phyloP scores from a whole-genome alignment of 345 rosid species.

The Linum lewisii region DNA sequence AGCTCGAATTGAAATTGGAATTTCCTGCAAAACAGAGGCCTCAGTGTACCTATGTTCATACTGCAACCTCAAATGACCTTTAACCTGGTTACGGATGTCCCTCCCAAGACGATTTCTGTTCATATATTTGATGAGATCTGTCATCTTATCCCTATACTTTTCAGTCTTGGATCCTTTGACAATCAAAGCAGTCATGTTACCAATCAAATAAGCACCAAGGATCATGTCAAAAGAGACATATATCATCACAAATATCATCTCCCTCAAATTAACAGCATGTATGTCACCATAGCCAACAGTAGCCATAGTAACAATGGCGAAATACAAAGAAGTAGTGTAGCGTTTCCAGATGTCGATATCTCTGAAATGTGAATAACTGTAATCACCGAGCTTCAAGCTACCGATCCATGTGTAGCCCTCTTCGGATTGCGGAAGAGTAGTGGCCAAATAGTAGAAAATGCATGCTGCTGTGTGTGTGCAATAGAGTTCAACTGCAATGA shows the following conservation, averaged over 20 bases:
- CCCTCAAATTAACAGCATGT: conserved; percentile 91
- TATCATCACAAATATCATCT: conserved; percentile 90
- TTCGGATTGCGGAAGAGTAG: conserved; percentile 49
- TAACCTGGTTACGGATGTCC: conserved; percentile 63
- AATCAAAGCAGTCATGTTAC: conserved; percentile 94
- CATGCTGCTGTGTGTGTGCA: conserved; percentile 92
- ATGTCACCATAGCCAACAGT: conserved; percentile 96
- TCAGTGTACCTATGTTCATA: conserved; percentile 80
- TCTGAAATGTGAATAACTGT: conserved; percentile 60
- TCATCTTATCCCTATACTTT: conserved; percentile 87
- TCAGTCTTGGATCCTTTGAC: conserved; percentile 98
- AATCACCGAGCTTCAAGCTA: conserved; percentile 68
- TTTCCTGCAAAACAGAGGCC: conserved; percentile 66
- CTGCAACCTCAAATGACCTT: conserved; percentile 67
- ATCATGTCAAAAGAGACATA: conserved; percentile 94
- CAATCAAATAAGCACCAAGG: conserved; percentile 90
- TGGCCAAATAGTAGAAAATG: conserved; percentile 77
- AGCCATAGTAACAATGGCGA: conserved; percentile 84
- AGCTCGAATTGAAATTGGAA: conserved; percentile 84
- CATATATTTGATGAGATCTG: conserved; percentile 76
- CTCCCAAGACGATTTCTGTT: conserved; percentile 69
- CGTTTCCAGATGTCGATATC: conserved; percentile 72
- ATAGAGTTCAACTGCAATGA: conserved; percentile 60
- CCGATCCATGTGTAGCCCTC: conserved; percentile 92
- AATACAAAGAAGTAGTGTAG: conserved; percentile 65